phyloP scores from a whole-genome alignment of 2,329 filamentous ascomycete genomes.

The Lasiodiplodia citricola region DNA sequence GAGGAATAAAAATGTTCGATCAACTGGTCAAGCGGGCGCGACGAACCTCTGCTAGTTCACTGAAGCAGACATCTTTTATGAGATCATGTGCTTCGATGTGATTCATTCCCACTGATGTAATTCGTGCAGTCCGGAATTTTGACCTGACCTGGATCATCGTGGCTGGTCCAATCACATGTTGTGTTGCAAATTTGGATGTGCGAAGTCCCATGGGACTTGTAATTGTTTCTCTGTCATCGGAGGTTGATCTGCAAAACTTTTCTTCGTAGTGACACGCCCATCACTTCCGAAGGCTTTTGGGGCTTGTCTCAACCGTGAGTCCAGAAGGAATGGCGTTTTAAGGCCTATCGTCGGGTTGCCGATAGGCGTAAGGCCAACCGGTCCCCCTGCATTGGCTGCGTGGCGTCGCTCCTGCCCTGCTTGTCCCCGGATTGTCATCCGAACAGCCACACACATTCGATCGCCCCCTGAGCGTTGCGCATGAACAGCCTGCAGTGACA shows the following conservation, averaged over 20 bases:
- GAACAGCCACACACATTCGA: background rate
- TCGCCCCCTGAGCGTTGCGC: background rate
- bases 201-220: background rate
- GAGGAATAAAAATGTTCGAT: no score
- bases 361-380: background rate
- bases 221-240: background rate
- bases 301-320: background rate
- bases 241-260: background rate
- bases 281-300: background rate
- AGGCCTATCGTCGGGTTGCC: background rate
- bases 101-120: no score
- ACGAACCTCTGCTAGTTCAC: no score
- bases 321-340: background rate
- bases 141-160: no score
- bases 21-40: no score
- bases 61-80: no score
- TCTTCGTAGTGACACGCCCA: background rate
- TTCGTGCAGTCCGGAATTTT: no score
- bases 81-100: no score
- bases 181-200: background rate
- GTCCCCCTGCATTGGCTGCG: background rate
- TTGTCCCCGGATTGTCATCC: background rate
- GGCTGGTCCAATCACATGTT: no score
- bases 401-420: background rate
- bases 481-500: background rate